phyloP scores from a whole-genome alignment of 106 monocot species.

The Dactylorhiza incarnata region DNA sequence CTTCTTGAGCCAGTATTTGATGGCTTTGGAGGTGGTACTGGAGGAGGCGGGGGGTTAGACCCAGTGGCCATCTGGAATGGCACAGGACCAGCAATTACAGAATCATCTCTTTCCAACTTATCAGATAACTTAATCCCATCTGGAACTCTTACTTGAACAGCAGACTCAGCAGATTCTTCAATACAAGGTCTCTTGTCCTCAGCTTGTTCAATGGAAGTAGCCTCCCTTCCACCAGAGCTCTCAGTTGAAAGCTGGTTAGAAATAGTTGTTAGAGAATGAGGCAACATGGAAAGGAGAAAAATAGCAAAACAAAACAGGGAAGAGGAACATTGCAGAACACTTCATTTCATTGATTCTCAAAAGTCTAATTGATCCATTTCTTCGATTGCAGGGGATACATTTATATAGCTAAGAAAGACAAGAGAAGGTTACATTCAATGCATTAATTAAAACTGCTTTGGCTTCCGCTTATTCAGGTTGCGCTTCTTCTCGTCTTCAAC shows the following conservation, averaged over 20 bases:
- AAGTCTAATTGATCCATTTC: no score
- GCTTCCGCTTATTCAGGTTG: no score
- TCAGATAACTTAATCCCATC: conserved; percentile 6
- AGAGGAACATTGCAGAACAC: no score
- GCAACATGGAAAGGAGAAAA: no score
- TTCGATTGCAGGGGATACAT: no score
- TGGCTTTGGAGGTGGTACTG: conserved; percentile 65
- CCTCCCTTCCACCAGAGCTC: conserved; percentile 11
- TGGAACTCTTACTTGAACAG: conserved; percentile 5
- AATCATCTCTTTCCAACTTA: conserved; percentile 16
- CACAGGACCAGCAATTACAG: conserved; percentile 19
- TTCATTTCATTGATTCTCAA: no score
- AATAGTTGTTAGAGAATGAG: no score
- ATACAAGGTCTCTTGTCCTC: conserved; percentile 24
- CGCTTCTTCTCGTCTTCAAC: no score
- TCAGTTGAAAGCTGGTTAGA: conserved; percentile 31
- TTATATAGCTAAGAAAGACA: no score
- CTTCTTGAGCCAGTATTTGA: conserved; percentile 30
- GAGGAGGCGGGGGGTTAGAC: conserved; percentile 69
- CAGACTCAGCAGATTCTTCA: conserved; percentile 20
- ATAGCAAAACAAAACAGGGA: no score
- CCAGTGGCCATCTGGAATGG: conserved; percentile 35
- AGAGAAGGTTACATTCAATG: no score
- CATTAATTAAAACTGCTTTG: no score
- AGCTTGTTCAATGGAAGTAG: conserved; percentile 7